Percentiles rank a stretch among this genome's conserved stretches.
phyloP scores from a whole-genome alignment of 1,284 basidiomycete species.

The Abortiporus biennis region DNA sequence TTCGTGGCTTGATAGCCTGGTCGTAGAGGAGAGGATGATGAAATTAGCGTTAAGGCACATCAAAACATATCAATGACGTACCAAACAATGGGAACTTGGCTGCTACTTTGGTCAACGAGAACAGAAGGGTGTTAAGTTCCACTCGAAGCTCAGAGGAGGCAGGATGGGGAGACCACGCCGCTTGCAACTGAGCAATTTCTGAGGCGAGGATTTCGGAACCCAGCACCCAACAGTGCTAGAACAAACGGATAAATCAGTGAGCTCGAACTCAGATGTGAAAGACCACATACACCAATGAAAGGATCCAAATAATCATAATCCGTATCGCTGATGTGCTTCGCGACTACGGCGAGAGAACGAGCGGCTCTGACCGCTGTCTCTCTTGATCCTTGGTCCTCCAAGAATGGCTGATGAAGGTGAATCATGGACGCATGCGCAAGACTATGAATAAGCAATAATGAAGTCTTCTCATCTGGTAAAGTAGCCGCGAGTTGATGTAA shows the following conservation, averaged over 20 bases:
- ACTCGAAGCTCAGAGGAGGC: constrained; percentile 44
- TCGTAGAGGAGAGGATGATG: constrained; percentile 7
- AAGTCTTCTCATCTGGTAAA: constrained; percentile 52
- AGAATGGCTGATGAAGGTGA: constrained; percentile 55
- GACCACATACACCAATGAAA: constrained; percentile 58
- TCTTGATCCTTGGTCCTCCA: constrained; percentile 52
- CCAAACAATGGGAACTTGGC: constrained; percentile 55
- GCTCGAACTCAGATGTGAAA: constrained; percentile 5
- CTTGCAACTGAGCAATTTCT: constrained; percentile 52
- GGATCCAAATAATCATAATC: constrained; percentile 70
- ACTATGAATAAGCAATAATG: constrained; percentile 54
- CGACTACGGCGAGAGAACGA: constrained; percentile 47
- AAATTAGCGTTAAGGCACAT: constrained; percentile 10
- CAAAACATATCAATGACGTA: constrained; percentile 21
- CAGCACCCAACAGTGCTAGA: constrained; percentile 64
- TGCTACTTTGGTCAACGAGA: constrained; percentile 56
- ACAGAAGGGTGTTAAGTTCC: constrained; percentile 55
- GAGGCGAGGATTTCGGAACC: constrained; percentile 59
- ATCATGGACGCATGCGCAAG: constrained; percentile 65
- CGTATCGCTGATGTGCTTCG: constrained; percentile 53
- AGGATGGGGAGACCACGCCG: constrained; percentile 48
- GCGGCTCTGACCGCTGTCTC: constrained; percentile 61
- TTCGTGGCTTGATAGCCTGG: constrained; percentile 33
- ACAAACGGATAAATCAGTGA: constrained; percentile 7
- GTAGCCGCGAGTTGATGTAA: constrained; percentile 56